Evolutionary conservation across 1,139 yeast species (phyloP).

Genomic region (Candida anutae): DNA sequence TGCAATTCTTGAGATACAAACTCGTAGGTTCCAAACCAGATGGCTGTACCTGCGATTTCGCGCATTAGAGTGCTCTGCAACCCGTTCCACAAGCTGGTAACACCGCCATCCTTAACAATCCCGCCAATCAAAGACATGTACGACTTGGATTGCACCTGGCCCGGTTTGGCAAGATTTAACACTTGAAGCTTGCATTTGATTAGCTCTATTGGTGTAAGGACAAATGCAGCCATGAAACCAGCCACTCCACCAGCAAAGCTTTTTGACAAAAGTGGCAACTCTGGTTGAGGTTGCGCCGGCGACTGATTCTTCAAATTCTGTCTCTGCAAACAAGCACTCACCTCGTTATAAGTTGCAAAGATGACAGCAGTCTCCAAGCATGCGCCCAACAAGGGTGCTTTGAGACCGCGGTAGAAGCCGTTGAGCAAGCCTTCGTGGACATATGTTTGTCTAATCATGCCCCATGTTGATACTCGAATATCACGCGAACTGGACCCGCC

Average conservation of each 20-base stretch:
- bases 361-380: conserved; percentile 76
- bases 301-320: neutral
- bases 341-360: conserved; percentile 51
- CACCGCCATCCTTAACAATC: conserved; percentile 42
- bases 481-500: conserved; percentile 23
- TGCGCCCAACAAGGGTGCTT: conserved; percentile 82
- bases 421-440: conserved; percentile 54
- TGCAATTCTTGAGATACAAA: conserved; percentile 26
- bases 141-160: conserved; percentile 4
- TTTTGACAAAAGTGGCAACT: conserved; percentile 32
- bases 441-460: conserved; percentile 56
- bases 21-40: conserved; percentile 92
- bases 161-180: conserved; percentile 37
- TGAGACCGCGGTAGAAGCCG: conserved; percentile 52
- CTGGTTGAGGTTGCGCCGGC: conserved; percentile 1
- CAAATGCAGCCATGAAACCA: conserved; percentile 77
- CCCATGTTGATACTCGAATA: conserved; percentile 47
- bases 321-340: conserved; percentile 29
- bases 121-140: conserved; percentile 32
- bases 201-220: conserved; percentile 83
- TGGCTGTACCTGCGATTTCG: conserved; percentile 85
- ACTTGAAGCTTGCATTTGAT: conserved; percentile 88
- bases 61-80: conserved; percentile 76
- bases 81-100: conserved; percentile 67
- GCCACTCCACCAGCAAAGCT: conserved; percentile 69